Conservation (phyloP, 2,329 filamentous ascomycete genomes). For the Tolypocladium amazonense region DNA sequence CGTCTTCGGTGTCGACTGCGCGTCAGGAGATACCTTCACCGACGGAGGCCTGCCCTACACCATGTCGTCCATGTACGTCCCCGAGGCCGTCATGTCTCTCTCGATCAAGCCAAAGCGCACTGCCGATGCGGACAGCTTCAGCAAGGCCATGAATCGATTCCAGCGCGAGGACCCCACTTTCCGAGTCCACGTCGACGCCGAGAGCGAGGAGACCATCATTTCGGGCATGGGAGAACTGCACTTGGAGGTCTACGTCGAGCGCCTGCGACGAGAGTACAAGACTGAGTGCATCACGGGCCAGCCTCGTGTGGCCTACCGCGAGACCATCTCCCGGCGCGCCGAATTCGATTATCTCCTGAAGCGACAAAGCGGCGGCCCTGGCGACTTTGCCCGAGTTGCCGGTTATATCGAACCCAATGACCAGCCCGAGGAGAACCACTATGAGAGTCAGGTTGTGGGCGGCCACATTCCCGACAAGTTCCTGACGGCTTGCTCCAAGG, state of each 20-base stretch:
- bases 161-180: constrained; percentile 98
- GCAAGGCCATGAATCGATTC: constrained; percentile 97
- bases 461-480: constrained; percentile 94
- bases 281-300: constrained; percentile 94
- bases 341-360: constrained; percentile 90
- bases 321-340: constrained; percentile 72
- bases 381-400: constrained; percentile 87
- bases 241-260: constrained; percentile 94
- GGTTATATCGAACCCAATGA: constrained; percentile 85
- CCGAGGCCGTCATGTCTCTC: constrained; percentile 94
- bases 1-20: constrained; percentile 95
- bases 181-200: constrained; percentile 81
- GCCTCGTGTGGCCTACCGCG: constrained; percentile 92
- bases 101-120: constrained; percentile 94
- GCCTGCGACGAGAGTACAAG: constrained; percentile 92
- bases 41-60: constrained; percentile 86
- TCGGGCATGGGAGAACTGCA: constrained; percentile 97
- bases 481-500: constrained; percentile 88
- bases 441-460: constrained; percentile 79
- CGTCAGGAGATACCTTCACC: constrained; percentile 95
- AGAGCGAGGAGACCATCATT: constrained; percentile 95
- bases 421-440: constrained; percentile 62
- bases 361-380: constrained; percentile 91
- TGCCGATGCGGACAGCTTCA: constrained; percentile 88
- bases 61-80: constrained; percentile 97